Evolutionary conservation across 1,139 yeast genomes (phyloP).

Genomic region (Scheffersomyces lignicola): DNA sequence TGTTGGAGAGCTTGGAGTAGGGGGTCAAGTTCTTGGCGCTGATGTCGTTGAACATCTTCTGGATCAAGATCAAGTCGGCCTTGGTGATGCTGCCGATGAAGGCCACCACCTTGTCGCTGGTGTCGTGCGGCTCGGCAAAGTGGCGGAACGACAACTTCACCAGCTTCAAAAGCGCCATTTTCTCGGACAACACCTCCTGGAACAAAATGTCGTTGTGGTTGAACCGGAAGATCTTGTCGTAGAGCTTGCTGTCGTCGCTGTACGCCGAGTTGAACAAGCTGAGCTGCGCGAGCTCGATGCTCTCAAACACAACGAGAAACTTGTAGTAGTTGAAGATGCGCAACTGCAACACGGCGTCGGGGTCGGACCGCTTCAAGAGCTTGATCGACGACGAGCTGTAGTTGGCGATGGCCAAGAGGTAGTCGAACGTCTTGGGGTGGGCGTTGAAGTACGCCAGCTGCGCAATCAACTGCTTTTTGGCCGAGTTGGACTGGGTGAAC

Average conservation of each 20-base stretch:
- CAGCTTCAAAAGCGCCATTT: slow-evolving; percentile 26
- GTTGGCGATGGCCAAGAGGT: slow-evolving; percentile 46
- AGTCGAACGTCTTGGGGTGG: slow-evolving; percentile 38
- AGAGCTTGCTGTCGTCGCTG: slow-evolving; percentile 32
- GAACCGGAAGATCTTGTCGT: slow-evolving; percentile 41
- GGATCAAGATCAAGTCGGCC: slow-evolving; percentile 12
- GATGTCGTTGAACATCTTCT: slow-evolving; percentile 12
- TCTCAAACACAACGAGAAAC: slow-evolving; percentile 31
- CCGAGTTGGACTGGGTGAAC: slow-evolving; percentile 41
- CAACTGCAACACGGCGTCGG: slow-evolving; percentile 37
- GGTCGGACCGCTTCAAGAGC: slow-evolving; percentile 37
- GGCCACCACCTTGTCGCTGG: slow-evolving; percentile 15
- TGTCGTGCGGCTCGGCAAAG: slow-evolving; percentile 27
- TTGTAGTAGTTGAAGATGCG: slow-evolving; percentile 45
- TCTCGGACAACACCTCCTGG: slow-evolving; percentile 39
- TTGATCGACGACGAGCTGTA: slow-evolving; percentile 41
- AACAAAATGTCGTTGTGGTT: slow-evolving; percentile 39
- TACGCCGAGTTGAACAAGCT: slow-evolving; percentile 27
- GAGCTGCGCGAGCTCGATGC: slow-evolving; percentile 37
- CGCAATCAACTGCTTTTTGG: slow-evolving; percentile 40
- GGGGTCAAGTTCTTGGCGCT: slow-evolving; percentile 28
- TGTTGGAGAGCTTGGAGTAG: slow-evolving; percentile 27
- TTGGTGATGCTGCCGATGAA: slow-evolving; percentile 15
- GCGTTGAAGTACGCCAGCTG: slow-evolving; percentile 27
- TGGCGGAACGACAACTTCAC: slow-evolving; percentile 28